Conservation (phyloP, 441 rosid species). For the Erodium chrysanthum region DNA sequence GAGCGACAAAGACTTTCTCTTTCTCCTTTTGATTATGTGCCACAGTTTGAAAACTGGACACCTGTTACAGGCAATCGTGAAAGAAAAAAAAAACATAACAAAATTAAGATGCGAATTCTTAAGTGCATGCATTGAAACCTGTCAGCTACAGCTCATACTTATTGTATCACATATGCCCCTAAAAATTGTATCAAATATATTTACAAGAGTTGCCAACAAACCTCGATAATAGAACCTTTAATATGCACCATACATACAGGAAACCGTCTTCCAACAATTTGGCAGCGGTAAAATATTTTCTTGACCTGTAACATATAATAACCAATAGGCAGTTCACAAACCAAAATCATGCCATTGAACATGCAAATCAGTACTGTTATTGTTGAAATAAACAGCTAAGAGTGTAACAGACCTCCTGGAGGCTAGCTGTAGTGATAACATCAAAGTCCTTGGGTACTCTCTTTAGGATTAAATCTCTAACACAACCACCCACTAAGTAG, state of each 20-base stretch:
- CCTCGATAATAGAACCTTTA: constrained; percentile 59
- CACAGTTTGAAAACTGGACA: constrained; percentile 74
- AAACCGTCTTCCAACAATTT: constrained; percentile 61
- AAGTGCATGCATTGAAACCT: constrained; percentile 6
- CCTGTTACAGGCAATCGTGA: constrained; percentile 34
- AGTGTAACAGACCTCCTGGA: constrained; percentile 45
- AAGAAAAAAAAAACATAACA: not conserved
- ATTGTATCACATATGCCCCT: constrained; percentile 7
- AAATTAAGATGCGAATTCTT: constrained; percentile 13
- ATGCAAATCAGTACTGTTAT: not conserved
- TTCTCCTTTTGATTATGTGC: constrained; percentile 33
- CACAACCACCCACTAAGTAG: constrained; percentile 93
- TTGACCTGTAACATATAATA: constrained; percentile 36
- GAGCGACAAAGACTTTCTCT: constrained; percentile 26
- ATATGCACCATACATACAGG: constrained; percentile 72
- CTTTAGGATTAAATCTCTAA: constrained; percentile 73
- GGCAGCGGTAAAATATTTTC: constrained; percentile 35
- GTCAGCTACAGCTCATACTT: constrained; percentile 14
- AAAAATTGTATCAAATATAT: not conserved
- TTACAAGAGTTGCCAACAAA: constrained; percentile 24
- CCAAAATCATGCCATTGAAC: constrained; percentile 5
- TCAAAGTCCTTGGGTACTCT: constrained; percentile 86
- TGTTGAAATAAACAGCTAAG: not conserved
- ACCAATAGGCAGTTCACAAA: not conserved
- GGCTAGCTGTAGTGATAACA: constrained; percentile 78